These are phyloP conservation scores for Coemansia sp. DNA, from an alignment of 192 early-diverging fungal genomes.

Conservation along the genomic window DNA sequence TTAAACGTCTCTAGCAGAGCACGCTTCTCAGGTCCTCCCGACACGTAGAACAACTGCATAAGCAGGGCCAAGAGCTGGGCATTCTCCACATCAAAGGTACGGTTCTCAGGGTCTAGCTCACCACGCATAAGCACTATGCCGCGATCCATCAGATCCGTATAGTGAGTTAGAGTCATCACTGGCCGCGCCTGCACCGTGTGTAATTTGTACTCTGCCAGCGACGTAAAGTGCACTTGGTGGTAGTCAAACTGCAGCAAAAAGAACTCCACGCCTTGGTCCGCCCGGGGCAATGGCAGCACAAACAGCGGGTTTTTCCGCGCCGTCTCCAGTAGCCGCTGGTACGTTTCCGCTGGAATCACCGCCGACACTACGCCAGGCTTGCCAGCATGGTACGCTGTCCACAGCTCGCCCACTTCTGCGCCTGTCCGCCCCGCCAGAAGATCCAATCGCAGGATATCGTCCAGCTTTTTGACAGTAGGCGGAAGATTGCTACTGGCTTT, in stretches of 20 bases:
- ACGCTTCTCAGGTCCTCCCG: slow-evolving; percentile 63
- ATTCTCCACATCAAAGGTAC: slow-evolving; percentile 60
- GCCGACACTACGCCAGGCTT: slow-evolving; percentile 61
- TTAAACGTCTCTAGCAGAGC: slow-evolving; percentile 77
- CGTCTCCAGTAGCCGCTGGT: slow-evolving; percentile 56
- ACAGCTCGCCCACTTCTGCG: slow-evolving; percentile 61
- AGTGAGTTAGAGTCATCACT: slow-evolving; percentile 82
- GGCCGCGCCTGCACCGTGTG: slow-evolving; percentile 75
- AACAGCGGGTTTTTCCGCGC: slow-evolving; percentile 62
- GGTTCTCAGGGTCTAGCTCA: slow-evolving; percentile 59
- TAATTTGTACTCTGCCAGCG: slow-evolving; percentile 86
- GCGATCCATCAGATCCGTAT: slow-evolving; percentile 81
- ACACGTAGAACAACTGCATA: slow-evolving; percentile 88
- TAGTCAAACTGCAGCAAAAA: slow-evolving; percentile 81
- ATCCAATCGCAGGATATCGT: slow-evolving; percentile 59
- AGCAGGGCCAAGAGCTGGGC: slow-evolving; percentile 78
- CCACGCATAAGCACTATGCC: slow-evolving; percentile 91
- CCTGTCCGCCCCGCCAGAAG: slow-evolving; percentile 40
- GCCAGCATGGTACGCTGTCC: slow-evolving; percentile 71
- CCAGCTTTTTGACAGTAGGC: slow-evolving; percentile 51
- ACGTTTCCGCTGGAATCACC: slow-evolving; percentile 61
- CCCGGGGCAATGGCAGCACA: slow-evolving; percentile 78
- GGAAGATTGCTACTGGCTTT: slow-evolving; percentile 18
- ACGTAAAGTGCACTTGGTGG: slow-evolving; percentile 86
- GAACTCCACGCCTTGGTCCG: slow-evolving; percentile 76